phyloP scores from a whole-genome alignment of 208 protist genomes.

The Trypanosomatidae sp. region DNA sequence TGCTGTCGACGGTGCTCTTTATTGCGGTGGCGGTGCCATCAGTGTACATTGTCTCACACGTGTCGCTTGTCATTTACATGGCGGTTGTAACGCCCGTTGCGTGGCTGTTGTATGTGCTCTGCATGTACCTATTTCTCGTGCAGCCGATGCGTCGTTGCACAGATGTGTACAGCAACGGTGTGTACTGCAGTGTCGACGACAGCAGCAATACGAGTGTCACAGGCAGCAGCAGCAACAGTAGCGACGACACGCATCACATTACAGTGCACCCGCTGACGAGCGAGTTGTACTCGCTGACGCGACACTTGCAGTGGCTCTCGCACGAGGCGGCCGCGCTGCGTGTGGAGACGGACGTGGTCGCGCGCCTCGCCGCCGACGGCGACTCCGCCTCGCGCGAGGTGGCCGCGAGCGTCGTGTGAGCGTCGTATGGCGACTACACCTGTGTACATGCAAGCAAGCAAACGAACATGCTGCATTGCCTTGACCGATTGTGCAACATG shows the following conservation, averaged over 20 bases:
- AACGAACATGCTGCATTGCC: too few species aligned
- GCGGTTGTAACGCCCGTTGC: conserved; percentile 21
- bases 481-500: too few species aligned
- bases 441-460: too few species aligned
- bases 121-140: conserved; percentile 40
- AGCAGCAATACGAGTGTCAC: neutral
- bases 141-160: conserved; percentile 24
- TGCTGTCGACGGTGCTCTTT: conserved; percentile 30
- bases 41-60: conserved; percentile 18
- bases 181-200: conserved; percentile 10
- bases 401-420: too few species aligned
- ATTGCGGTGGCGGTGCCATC: conserved; percentile 28
- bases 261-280: conserved; percentile 22
- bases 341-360: neutral
- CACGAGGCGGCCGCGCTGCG: conserved; percentile 11
- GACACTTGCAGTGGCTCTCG: conserved; percentile 13
- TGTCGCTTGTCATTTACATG: conserved; percentile 31
- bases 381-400: too few species aligned
- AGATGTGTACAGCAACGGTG: conserved; percentile 11
- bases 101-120: conserved; percentile 28
- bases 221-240: neutral
- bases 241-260: too few species aligned
- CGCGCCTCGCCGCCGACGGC: too few species aligned
- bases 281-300: conserved; percentile 47
- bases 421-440: too few species aligned